These are phyloP conservation scores for Fusarium longipes DNA, from an alignment of 2,329 filamentous ascomycete species.

Conservation along the genomic window DNA sequence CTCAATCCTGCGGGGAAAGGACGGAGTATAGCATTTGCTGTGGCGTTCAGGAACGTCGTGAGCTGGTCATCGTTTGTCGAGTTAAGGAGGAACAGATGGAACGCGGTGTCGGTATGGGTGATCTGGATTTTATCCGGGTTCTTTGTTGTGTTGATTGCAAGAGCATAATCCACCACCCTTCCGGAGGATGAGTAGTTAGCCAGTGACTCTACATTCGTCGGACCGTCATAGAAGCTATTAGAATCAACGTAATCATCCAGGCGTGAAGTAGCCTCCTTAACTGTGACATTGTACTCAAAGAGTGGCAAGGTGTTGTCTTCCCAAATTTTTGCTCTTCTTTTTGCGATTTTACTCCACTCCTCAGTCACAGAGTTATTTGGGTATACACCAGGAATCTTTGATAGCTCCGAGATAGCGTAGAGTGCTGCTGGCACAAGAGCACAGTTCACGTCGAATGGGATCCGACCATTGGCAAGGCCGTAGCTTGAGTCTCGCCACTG, in stretches of 20 bases:
- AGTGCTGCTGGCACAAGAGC: constrained; percentile 71
- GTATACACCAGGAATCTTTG: constrained; percentile 61
- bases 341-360: constrained; percentile 59
- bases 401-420: constrained; percentile 65
- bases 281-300: constrained; percentile 61
- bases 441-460: constrained; percentile 75
- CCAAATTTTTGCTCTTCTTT: constrained; percentile 68
- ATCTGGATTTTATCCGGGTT: constrained; percentile 63
- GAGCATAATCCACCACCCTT: constrained; percentile 62
- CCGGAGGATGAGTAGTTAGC: constrained; percentile 49
- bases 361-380: constrained; percentile 48
- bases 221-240: constrained; percentile 56
- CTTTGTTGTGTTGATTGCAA: constrained; percentile 66
- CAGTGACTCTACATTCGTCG: constrained; percentile 56
- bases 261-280: constrained; percentile 56
- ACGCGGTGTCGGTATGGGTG: constrained; percentile 73
- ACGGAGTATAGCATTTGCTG: constrained; percentile 65
- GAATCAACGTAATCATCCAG: constrained; percentile 60
- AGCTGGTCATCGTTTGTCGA: constrained; percentile 67
- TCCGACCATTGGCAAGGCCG: constrained; percentile 69
- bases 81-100: constrained; percentile 72
- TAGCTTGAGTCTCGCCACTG: constrained; percentile 72
- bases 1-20: constrained; percentile 70
- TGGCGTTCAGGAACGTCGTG: constrained; percentile 66
- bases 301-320: constrained; percentile 69